Evolutionary conservation across 495 filamentous ascomycete genomes (phyloP).

Genomic region (Evernia prunastri): DNA sequence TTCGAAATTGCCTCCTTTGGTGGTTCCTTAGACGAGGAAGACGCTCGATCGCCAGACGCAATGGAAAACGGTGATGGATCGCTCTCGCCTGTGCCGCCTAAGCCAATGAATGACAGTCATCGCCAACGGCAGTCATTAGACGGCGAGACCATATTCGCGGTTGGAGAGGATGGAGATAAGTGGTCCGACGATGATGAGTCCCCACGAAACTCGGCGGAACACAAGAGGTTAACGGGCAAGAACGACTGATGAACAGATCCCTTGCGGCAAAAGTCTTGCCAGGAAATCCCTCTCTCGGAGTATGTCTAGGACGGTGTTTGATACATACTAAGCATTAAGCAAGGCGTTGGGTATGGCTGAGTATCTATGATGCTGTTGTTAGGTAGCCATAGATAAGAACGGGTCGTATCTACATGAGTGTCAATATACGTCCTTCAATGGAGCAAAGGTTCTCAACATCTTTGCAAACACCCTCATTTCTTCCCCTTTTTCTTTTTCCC

Average conservation of each 20-base stretch:
- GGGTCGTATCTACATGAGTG: neutral
- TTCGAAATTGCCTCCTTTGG: slow-evolving; percentile 95
- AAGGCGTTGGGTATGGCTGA: slow-evolving; percentile 3
- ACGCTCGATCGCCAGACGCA: slow-evolving; percentile 39
- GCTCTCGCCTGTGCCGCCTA: slow-evolving; percentile 47
- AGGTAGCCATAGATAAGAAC: neutral
- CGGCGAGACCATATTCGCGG: slow-evolving; percentile 90
- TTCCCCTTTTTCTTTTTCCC: slow-evolving; percentile 27
- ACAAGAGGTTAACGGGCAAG: slow-evolving; percentile 56
- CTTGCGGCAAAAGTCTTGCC: neutral
- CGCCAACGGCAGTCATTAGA: slow-evolving; percentile 66
- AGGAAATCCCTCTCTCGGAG: neutral
- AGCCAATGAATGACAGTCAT: slow-evolving; percentile 35
- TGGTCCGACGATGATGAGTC: slow-evolving; percentile 63
- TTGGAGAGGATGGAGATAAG: slow-evolving; percentile 78
- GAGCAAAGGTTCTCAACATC: neutral
- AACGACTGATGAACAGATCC: slow-evolving; percentile 19
- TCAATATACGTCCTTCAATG: neutral
- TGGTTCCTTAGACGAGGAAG: slow-evolving; percentile 68
- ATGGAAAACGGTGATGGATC: slow-evolving; percentile 30
- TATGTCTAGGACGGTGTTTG: neutral
- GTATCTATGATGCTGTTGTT: neutral
- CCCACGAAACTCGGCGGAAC: slow-evolving; percentile 49
- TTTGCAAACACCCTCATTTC: slow-evolving; percentile 5
- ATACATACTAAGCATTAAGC: neutral